These are phyloP conservation scores for Chlorella sp. DNA, from an alignment of 139 green algal genomes.

Conservation along the genomic window DNA sequence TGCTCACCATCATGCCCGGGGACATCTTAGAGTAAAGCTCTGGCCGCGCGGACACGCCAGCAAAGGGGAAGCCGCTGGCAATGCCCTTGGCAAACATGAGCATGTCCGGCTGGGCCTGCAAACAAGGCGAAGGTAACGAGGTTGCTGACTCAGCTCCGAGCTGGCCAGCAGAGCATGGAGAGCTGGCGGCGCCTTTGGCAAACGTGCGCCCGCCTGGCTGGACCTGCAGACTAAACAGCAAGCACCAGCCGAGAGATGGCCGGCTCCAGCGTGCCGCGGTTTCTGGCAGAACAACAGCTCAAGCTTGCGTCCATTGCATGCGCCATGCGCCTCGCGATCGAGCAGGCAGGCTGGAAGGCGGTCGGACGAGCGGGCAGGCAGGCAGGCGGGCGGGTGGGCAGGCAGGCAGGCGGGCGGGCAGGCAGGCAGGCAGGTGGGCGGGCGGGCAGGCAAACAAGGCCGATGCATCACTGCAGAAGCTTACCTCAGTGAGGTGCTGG, in stretches of 20 bases:
- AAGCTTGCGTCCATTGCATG: neutral
- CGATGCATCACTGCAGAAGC: no score
- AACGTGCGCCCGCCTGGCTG: slow-evolving; percentile 82
- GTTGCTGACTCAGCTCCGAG: no score
- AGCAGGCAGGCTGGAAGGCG: neutral
- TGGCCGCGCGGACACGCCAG: slow-evolving; percentile 61
- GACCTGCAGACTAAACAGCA: neutral
- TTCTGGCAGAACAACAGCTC: neutral
- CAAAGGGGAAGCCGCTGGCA: slow-evolving; percentile 83
- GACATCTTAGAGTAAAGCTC: slow-evolving; percentile 60
- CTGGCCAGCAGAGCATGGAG: slow-evolving; percentile 82
- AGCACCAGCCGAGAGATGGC: no score
- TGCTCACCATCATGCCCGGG: slow-evolving; percentile 64
- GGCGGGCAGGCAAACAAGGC: no score
- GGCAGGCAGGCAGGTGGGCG: no score
- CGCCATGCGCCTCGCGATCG: neutral
- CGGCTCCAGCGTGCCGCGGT: no score
- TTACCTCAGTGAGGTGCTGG: slow-evolving; percentile 54
- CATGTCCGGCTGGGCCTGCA: slow-evolving; percentile 69
- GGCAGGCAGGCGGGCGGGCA: no score
- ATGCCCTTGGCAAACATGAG: slow-evolving; percentile 89
- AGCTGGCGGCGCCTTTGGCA: slow-evolving; percentile 85
- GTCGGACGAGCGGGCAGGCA: no score
- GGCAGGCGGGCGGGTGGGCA: no score
- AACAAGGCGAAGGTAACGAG: neutral